Base-by-base conservation (phyloP, 2,329 filamentous ascomycete genomes). In the Diaporthe sp. region DNA sequence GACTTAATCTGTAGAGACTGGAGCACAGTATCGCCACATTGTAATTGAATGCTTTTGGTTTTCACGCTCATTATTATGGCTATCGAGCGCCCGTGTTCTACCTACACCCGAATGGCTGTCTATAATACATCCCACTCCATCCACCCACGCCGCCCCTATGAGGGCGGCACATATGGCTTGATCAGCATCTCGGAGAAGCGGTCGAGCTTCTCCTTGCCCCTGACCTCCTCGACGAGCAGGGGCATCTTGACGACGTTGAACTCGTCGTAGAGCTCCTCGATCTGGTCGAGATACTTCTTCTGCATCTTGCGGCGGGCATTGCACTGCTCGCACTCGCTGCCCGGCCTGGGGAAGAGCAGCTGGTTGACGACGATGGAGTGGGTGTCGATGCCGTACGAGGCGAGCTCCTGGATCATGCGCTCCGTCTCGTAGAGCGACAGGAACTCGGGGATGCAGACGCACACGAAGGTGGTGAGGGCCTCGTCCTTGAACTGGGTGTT, bases 191-290 rank as follows among this genome's bases (percentile, higher is more conserved):
- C 92, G 82, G 94, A 95, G 84, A 97, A 98, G 85, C 91, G 95
- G 86, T 97, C 95, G 79, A 99, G 87, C 85, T 92, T 96, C 82
- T 98, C 96, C 89, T 97, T 98, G 59, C 97, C 97, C 81, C 97
- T 89, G 13, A 99, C 96, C 87, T 99, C 97, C 84, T 99, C 96
- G 1, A 98, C 95, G 76, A 99, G 87, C 81, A 99, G 86, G 51
- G 97, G 97, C 96, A 99, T 98, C 89, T 96, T 96, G 79, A 99
- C 96, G 53, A 99, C 96, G 83, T 99, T 98, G 88, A 99, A 99
- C 85, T 99, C 97, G 82, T 98, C 96, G 83, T 99, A 99, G 75
- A 99, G 87, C 87, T 99, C 97, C 86, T 98, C 96, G 81, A 98
- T 98, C 89, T 99, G 96, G 83, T 98, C 96, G 58, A 99, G 89